These are phyloP conservation scores for Cephalotrichum gorgonifer DNA, from an alignment of 2,329 filamentous ascomycete genomes.

Conservation along the genomic window DNA sequence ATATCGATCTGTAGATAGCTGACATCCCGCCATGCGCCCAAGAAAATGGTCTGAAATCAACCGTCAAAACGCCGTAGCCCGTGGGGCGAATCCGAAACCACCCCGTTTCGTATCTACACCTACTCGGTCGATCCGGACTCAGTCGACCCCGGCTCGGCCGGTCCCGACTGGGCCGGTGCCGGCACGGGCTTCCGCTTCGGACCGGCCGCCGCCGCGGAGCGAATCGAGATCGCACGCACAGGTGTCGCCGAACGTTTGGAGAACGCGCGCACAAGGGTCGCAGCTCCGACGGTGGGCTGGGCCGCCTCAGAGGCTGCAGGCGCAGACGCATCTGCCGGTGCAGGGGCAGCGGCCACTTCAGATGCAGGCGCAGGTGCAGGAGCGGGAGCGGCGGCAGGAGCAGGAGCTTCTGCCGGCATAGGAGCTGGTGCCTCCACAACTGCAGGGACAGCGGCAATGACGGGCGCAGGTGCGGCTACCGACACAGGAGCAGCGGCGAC, in stretches of 20 bases:
- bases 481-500: background rate
- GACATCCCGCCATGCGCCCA: background rate
- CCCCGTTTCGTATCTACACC: no score
- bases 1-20: background rate
- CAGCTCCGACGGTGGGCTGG: no score
- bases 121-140: no score
- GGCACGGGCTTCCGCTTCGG: slow-evolving; percentile 43
- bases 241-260: no score
- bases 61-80: background rate
- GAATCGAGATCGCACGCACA: no score
- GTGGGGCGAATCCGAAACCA: no score
- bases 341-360: background rate
- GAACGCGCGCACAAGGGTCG: no score
- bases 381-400: background rate
- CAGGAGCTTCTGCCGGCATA: background rate
- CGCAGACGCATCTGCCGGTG: no score
- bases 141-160: no score
- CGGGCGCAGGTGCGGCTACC: background rate
- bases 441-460: background rate
- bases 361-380: background rate
- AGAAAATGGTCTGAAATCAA: background rate
- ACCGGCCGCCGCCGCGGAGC: slow-evolving; percentile 30
- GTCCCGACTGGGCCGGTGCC: slow-evolving; percentile 30
- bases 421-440: background rate
- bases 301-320: no score